A percentile compares a stretch with the other conserved stretches of the same genome.
Evolutionary conservation across 148 eudicot species (phyloP).

Genomic region (Amaranthus cruentus): DNA sequence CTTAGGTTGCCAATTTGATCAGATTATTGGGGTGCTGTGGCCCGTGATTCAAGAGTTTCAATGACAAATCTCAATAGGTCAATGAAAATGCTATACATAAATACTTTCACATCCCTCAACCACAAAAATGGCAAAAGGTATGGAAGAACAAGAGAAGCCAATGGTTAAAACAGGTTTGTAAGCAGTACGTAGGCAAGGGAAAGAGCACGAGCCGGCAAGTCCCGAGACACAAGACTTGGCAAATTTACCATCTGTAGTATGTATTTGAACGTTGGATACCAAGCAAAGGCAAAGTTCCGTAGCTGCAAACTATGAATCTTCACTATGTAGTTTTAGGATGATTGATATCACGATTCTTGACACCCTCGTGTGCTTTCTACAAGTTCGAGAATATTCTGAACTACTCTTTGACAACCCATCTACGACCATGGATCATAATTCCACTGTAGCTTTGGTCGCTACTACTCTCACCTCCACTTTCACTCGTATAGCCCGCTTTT

Average conservation of each 20-base stretch:
- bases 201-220: not conserved
- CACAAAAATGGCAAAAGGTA: conserved; percentile 3
- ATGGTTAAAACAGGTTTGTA: not conserved
- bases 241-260: conserved; percentile 6
- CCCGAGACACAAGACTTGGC: not conserved
- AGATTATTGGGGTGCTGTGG: not conserved
- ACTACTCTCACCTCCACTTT: conserved; percentile 99
- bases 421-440: conserved; percentile 61
- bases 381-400: not conserved
- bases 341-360: not conserved
- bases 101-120: conserved; percentile 8
- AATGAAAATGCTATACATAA: conserved; percentile 21
- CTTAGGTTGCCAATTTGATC: no score
- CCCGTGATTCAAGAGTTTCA: conserved; percentile 8
- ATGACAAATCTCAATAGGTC: not conserved
- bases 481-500: conserved; percentile 80
- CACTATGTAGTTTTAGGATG: not conserved
- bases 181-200: not conserved
- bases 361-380: not conserved
- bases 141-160: conserved; percentile 1
- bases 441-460: conserved; percentile 69
- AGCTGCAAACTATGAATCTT: not conserved
- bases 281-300: not conserved
- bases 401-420: conserved; percentile 91
- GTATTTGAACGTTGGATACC: not conserved